Percentiles rank a stretch among this genome's conserved stretches.
phyloP scores from a whole-genome alignment of 176 grass and related monocot genomes.

The Aegilops sharonensis region DNA sequence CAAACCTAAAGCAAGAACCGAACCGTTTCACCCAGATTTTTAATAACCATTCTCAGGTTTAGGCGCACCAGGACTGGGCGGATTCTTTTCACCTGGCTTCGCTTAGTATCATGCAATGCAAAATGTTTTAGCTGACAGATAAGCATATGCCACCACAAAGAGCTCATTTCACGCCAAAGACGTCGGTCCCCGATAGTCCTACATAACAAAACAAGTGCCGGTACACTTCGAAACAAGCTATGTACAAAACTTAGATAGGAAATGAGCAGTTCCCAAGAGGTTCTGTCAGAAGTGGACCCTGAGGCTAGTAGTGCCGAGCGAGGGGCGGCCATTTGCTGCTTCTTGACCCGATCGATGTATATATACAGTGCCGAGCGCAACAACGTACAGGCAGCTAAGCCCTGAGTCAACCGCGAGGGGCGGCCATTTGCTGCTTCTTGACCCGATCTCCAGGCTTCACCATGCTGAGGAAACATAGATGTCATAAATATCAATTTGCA shows the following conservation, averaged over 20 bases:
- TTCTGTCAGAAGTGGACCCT: not conserved
- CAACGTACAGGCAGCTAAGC: conserved; percentile 33
- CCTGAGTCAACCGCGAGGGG: conserved; percentile 56
- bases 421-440: conserved; percentile 94
- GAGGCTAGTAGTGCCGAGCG: not conserved
- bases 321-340: too few species aligned
- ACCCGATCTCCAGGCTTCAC: conserved; percentile 79
- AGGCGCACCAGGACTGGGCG: too few species aligned
- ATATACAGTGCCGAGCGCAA: not conserved
- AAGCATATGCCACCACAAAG: not conserved
- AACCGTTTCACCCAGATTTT: too few species aligned
- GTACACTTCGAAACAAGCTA: not conserved
- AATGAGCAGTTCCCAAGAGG: not conserved
- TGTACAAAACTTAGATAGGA: conserved; percentile 24
- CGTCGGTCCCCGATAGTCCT: too few species aligned
- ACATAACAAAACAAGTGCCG: not conserved
- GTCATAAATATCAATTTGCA: not conserved
- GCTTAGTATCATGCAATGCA: too few species aligned
- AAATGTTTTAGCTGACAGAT: too few species aligned
- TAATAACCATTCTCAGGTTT: too few species aligned
- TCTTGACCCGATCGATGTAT: not conserved
- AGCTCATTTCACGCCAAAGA: not conserved
- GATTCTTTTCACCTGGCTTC: too few species aligned
- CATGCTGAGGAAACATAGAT: conserved; percentile 54
- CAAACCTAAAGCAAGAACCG: too few species aligned